Evolutionary conservation across 495 filamentous ascomycete species (phyloP).

Genomic region (Penicillium coprophilum): DNA sequence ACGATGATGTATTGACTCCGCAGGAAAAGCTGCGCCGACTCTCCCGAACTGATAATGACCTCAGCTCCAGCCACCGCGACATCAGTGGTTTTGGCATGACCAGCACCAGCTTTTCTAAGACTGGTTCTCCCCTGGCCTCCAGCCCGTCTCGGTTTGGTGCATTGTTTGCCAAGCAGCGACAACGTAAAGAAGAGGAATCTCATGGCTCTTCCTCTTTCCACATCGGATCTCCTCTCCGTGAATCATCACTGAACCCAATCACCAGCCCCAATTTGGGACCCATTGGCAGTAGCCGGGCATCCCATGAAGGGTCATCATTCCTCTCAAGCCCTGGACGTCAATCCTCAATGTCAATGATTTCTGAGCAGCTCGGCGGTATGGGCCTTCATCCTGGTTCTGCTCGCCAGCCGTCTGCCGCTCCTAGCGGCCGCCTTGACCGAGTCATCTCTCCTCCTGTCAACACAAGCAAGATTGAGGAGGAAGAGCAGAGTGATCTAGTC

Average conservation of each 20-base stretch:
- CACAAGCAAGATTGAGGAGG: constrained; percentile 72
- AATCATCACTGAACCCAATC: constrained; percentile 61
- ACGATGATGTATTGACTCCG: constrained; percentile 91
- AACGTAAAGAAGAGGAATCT: constrained; percentile 72
- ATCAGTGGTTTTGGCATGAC: constrained; percentile 62
- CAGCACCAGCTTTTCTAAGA: constrained; percentile 63
- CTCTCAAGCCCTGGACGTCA: constrained; percentile 66
- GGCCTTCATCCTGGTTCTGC: constrained; percentile 49
- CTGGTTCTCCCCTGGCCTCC: constrained; percentile 75
- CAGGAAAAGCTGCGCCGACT: constrained; percentile 83
- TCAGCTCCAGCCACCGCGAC: constrained; percentile 58
- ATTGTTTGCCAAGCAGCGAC: constrained; percentile 71
- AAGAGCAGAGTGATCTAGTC: constrained; percentile 62
- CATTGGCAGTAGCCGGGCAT: constrained; percentile 48
- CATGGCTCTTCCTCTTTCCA: constrained; percentile 70
- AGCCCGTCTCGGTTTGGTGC: constrained; percentile 87
- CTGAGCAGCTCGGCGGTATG: constrained; percentile 61
- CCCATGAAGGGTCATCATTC: constrained; percentile 61
- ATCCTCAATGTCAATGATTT: constrained; percentile 65
- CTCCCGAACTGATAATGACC: constrained; percentile 68
- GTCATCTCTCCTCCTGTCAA: constrained; percentile 46
- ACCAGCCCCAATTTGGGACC: constrained; percentile 67
- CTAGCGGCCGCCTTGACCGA: constrained; percentile 31
- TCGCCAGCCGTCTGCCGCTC: constrained; percentile 36
- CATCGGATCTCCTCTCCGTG: constrained; percentile 90